These are phyloP conservation scores for Yueomyces sp. DNA, from an alignment of 805 yeast species.

Conservation along the genomic window DNA sequence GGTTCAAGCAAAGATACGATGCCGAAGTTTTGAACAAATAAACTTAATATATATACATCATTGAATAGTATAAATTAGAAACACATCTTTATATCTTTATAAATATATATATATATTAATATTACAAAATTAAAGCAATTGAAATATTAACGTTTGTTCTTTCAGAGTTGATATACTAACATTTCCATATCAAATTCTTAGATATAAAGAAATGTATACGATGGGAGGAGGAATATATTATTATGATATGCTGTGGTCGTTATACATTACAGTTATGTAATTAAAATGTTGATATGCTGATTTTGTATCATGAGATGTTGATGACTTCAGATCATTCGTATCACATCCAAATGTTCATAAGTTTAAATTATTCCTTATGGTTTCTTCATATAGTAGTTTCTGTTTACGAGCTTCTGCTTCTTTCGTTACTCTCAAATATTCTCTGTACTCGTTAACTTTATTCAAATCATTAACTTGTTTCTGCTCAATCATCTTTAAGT, in stretches of 20 bases:
- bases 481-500: conserved; percentile 18
- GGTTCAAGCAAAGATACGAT: conserved; percentile 99
- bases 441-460: conserved; percentile 30
- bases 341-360: conserved; percentile 2
- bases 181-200: no score
- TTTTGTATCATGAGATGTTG: no score
- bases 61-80: background rate
- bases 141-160: background rate
- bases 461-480: conserved; percentile 32
- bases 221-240: no score
- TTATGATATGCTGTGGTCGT: no score
- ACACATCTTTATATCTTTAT: background rate
- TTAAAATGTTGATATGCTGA: no score
- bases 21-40: conserved; percentile 90
- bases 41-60: conserved; percentile 6
- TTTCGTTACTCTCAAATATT: conserved; percentile 21
- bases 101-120: conserved; percentile 1
- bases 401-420: conserved; percentile 31
- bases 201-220: no score
- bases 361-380: conserved; percentile 39
- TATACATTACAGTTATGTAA: no score
- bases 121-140: background rate
- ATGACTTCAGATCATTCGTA: no score
- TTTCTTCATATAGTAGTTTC: conserved; percentile 19
- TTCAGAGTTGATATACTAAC: background rate